A percentile compares a stretch with the other conserved stretches of the same genome.
phyloP scores from a whole-genome alignment of 345 rosid species.

The Citrus hindsii region DNA sequence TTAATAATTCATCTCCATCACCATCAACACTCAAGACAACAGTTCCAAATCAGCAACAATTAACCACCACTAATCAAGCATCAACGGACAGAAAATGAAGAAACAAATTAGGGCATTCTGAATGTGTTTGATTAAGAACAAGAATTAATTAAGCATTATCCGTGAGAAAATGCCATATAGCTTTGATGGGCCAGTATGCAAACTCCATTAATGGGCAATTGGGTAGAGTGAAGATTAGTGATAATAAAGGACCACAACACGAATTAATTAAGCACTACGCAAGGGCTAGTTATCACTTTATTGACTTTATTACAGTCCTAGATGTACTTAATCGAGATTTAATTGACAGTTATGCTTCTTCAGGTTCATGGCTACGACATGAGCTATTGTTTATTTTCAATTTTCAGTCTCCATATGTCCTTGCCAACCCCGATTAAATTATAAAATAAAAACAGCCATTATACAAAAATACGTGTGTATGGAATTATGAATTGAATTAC shows the following conservation, averaged over 20 bases:
- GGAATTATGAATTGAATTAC: too few species aligned
- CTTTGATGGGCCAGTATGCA: neutral
- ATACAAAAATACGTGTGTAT: neutral
- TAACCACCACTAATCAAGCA: neutral
- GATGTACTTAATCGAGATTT: neutral
- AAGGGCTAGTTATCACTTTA: slow-evolving; percentile 20
- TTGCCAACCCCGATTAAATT: neutral
- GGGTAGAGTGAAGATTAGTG: slow-evolving; percentile 5
- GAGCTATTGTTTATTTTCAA: slow-evolving; percentile 1
- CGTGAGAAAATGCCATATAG: neutral
- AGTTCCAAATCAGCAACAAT: too few species aligned
- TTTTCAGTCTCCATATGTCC: too few species aligned
- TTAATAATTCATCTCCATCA: too few species aligned
- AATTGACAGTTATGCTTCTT: slow-evolving; percentile 6
- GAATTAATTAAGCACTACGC: slow-evolving; percentile 7
- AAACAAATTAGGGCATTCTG: too few species aligned
- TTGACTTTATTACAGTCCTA: slow-evolving; percentile 8
- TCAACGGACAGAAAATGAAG: neutral
- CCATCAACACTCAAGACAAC: too few species aligned
- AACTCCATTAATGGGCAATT: slow-evolving; percentile 8
- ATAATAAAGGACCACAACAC: slow-evolving; percentile 18
- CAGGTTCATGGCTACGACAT: slow-evolving; percentile 17
- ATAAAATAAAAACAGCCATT: neutral
- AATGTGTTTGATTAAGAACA: too few species aligned
- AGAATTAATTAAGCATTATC: neutral